Percentiles rank a stretch among this genome's conserved stretches.
phyloP scores from a whole-genome alignment of 1,139 yeast species.

The Protomyces inouyei region DNA sequence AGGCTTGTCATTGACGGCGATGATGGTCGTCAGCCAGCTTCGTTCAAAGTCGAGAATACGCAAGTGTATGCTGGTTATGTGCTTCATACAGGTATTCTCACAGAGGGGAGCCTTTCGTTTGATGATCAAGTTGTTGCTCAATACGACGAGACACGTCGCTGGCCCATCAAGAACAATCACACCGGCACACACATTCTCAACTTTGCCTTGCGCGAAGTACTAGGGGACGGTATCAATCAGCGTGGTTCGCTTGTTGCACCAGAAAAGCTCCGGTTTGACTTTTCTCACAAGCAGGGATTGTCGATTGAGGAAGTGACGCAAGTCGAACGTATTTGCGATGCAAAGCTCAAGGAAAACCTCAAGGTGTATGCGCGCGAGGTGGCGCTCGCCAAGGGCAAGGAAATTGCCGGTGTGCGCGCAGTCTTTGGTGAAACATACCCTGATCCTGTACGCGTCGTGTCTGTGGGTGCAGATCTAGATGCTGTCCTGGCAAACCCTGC shows the following conservation, averaged over 20 bases:
- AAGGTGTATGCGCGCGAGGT: conserved; percentile 81
- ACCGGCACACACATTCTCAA: conserved; percentile 96
- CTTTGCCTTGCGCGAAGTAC: conserved; percentile 75
- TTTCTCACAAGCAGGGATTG: conserved; percentile 78
- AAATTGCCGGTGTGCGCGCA: conserved; percentile 84
- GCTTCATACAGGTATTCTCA: conserved; percentile 81
- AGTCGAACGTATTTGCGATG: conserved; percentile 71
- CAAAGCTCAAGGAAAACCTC: conserved; percentile 63
- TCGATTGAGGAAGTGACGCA: conserved; percentile 62
- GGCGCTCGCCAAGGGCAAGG: conserved; percentile 61
- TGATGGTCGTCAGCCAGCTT: conserved; percentile 53
- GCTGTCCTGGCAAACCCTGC: conserved; percentile 67
- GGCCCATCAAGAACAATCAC: conserved; percentile 96
- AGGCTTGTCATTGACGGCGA: conserved; percentile 66
- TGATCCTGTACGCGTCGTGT: conserved; percentile 96
- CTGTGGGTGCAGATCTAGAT: conserved; percentile 86
- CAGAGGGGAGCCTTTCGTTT: conserved; percentile 66
- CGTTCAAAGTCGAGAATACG: conserved; percentile 84
- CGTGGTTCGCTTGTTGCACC: conserved; percentile 95
- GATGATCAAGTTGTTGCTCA: conserved; percentile 75
- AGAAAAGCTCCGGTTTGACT: conserved; percentile 92
- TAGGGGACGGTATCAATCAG: conserved; percentile 88
- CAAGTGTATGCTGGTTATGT: conserved; percentile 93
- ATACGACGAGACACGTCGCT: conserved; percentile 88
- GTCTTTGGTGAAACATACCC: conserved; percentile 99